Conservation (phyloP, 139 green algal genomes). For the Micractinium conductrix region DNA sequence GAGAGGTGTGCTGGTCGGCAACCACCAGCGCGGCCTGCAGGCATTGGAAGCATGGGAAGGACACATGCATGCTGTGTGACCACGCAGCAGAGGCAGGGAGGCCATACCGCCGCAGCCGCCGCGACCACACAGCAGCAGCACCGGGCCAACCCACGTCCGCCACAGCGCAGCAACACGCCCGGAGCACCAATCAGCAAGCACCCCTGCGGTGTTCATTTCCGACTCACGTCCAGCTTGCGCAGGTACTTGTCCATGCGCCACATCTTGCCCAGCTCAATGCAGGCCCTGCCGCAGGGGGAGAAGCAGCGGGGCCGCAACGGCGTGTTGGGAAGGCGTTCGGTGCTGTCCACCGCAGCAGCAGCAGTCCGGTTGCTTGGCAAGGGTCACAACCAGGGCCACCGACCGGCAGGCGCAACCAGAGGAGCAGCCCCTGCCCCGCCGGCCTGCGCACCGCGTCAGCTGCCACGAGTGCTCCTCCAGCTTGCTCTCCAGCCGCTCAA, state of each 20-base stretch:
- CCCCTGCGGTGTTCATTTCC: too few relatives aligned
- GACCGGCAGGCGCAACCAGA: not conserved
- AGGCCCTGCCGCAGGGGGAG: not conserved
- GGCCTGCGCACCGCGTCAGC: slow-evolving; percentile 71
- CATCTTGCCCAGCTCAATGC: slow-evolving; percentile 92
- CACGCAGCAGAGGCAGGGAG: too few relatives aligned
- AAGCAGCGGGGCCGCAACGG: not conserved
- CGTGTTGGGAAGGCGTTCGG: not conserved
- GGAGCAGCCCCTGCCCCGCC: too few relatives aligned
- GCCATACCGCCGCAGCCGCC: too few relatives aligned
- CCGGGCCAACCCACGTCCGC: too few relatives aligned
- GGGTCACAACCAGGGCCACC: not conserved
- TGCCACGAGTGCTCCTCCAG: slow-evolving; percentile 89
- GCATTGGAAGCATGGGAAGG: too few relatives aligned
- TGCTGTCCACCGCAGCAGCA: too few relatives aligned
- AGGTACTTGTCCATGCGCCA: slow-evolving; percentile 96
- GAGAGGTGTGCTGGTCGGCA: slow-evolving; percentile 71
- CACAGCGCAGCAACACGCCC: too few relatives aligned
- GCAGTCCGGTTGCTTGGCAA: too few relatives aligned
- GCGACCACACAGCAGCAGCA: too few relatives aligned
- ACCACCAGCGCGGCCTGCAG: slow-evolving; percentile 84
- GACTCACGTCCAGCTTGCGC: slow-evolving; percentile 81
- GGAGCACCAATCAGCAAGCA: too few relatives aligned
- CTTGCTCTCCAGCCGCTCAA: slow-evolving; percentile 88
- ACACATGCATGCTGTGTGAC: too few relatives aligned